Percentiles rank a stretch among this genome's conserved stretches.
phyloP scores from a whole-genome alignment of 2,329 filamentous ascomycete genomes.

The Fusarium papillatum region DNA sequence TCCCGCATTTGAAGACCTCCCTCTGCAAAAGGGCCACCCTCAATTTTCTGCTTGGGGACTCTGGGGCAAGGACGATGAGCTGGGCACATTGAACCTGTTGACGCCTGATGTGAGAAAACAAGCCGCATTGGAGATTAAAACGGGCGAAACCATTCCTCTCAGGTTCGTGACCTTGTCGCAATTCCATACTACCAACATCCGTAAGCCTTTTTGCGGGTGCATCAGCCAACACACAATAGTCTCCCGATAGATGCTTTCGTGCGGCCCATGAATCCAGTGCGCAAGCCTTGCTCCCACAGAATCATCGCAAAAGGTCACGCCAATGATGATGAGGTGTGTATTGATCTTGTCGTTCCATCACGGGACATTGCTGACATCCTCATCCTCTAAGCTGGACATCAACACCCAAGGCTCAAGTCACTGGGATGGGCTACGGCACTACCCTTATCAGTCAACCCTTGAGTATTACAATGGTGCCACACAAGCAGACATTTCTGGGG shows the following conservation, averaged over 20 bases:
- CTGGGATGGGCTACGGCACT: not conserved
- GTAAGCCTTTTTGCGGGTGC: too few relatives aligned
- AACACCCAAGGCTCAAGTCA: not conserved
- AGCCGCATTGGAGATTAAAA: not conserved
- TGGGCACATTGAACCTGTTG: not conserved
- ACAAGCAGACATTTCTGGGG: not conserved
- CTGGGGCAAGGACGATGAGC: not conserved
- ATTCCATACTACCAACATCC: not conserved
- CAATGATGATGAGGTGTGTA: not conserved
- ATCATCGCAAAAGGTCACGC: not conserved
- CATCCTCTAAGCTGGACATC: not conserved
- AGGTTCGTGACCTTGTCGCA: not conserved
- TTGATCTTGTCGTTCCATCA: not conserved
- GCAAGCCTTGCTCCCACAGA: not conserved
- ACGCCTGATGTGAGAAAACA: not conserved
- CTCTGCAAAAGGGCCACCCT: not conserved
- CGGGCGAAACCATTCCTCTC: not conserved
- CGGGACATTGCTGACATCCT: not conserved
- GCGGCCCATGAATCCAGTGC: not conserved
- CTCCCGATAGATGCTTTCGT: not conserved
- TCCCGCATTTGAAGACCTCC: not conserved
- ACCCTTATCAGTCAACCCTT: not conserved
- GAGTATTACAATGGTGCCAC: not conserved
- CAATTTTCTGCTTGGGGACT: not conserved
- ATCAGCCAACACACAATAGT: not conserved